Base-by-base conservation (phyloP, 2,329 filamentous ascomycete species). In the Dactylonectria macrodidyma region DNA sequence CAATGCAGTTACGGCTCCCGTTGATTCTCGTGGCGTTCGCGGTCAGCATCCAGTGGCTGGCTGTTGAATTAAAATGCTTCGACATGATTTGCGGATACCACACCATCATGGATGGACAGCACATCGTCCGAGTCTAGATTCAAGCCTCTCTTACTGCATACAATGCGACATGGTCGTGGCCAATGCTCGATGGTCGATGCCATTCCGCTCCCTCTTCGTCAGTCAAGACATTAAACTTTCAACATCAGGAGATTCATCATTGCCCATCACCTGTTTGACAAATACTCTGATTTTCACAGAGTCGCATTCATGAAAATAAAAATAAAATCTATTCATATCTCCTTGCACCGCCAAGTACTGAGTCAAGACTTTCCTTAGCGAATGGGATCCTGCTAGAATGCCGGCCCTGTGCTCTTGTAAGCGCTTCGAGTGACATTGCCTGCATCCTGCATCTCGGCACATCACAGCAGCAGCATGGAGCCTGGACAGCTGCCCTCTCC, bases 381-480 rank as follows among this genome's bases (percentile, higher is more conserved):
- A 73, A 67, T 70, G 19, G 26, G n/a, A 14, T 24, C 3, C 7
- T 6, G 4, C 19, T 19, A 12, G 33, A 33, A 62, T 8, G 30
- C 46, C 55, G 36, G 30, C 50, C 47, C 36, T 52, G 62, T 30
- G 41, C 52, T 44, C 41, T 62, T 57, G 50, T 46, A 58, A 56
- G 66, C 55, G 63, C 56, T 50, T 61, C 55, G 47, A 55, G 66
- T 69, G 66, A 65, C 61, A 14, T 16, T 22, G 36, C 7, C 59
- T 70, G 65, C 68, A 67, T 59, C 55, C 59, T 70, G 65, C 68
- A 67, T 59, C 55, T 68, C 67, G 65, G 71, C 62, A 70, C 19
- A 62, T 71, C 48, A 46, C 41, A 47, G 48, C 22, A 36, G 34
- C 33, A 36, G 41, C 33, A 65, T 65, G 59, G 56, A 51, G 52